phyloP scores from a whole-genome alignment of 164 flowering plant genomes.

The Magnolia changhungtana region DNA sequence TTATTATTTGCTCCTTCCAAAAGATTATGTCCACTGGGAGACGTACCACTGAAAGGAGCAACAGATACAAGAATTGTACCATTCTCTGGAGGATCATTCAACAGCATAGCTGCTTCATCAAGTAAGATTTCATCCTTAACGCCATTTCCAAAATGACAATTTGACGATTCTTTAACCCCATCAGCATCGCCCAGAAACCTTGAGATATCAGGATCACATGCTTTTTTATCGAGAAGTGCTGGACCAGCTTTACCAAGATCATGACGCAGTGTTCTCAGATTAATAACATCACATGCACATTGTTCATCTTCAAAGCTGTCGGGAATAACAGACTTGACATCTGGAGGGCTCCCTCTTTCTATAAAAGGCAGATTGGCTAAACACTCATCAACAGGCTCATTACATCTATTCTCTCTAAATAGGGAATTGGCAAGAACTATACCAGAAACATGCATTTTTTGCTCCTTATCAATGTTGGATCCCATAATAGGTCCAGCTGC shows the following conservation, averaged over 20 bases:
- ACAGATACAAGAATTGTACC: constrained; percentile 13
- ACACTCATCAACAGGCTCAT: not conserved
- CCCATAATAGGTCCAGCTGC: constrained; percentile 26
- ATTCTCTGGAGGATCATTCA: constrained; percentile 8
- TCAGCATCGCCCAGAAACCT: constrained; percentile 15
- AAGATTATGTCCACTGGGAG: constrained; percentile 8
- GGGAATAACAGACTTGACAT: constrained; percentile 33
- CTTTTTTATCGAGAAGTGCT: constrained; percentile 9
- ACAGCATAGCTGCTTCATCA: constrained; percentile 9
- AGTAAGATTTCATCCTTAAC: constrained; percentile 3
- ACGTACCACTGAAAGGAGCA: constrained; percentile 16
- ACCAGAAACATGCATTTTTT: constrained; percentile 8
- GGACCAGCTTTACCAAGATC: constrained; percentile 26
- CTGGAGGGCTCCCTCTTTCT: constrained; percentile 23
- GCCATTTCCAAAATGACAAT: constrained; percentile 15
- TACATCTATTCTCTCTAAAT: not conserved
- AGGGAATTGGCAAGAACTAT: not conserved
- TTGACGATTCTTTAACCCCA: constrained; percentile 14
- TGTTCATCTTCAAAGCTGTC: constrained; percentile 56
- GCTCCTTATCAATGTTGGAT: constrained; percentile 13
- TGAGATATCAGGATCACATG: constrained; percentile 6
- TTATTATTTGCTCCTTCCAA: constrained; percentile 7
- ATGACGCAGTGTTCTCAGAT: constrained; percentile 14
- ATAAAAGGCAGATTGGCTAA: not conserved
- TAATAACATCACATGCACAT: constrained; percentile 8